Evolutionary conservation across 768 basidiomycete genomes (phyloP), one percentile per base, ranked within the genome.

Genomic region (Mycena capillaripes): DNA sequence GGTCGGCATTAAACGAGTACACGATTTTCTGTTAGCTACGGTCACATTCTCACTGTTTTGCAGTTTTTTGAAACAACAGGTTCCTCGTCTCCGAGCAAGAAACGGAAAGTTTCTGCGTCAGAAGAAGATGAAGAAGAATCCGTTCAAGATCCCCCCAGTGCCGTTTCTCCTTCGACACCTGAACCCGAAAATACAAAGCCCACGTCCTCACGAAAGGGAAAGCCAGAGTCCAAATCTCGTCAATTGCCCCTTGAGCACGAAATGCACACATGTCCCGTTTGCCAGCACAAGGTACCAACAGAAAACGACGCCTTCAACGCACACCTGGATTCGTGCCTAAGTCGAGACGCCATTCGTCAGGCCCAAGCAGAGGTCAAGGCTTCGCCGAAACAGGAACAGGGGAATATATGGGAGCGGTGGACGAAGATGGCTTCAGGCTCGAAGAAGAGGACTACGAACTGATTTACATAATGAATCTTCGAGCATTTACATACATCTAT

Each of bases 261-360:
- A 65, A 79, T 76, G n/a, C 86, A 89, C 64, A 80, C 81, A 0
- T 97, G 95, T 80, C 96, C 97, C 4, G 84, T 97, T 27, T 97
- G 95, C 76, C 78, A 82, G 29, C 90, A 89, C 78, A 79, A 82
- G 16, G 79, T 96, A 64, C 83, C 87, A 70, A 90, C 88, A 1
- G 91, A 95, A 79, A 98, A 98, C 78, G 85, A 88, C 57, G 91
- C 89, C 6, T 81, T 98, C 38, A 97, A 98, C 78, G 85, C 89
- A n/a, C 96, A 98, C 77, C 87, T 98, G 52, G 96, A 98, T 80
- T 93, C 92, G 76, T 98, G 97, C 78, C 81, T 98, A 60, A 97
- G 94, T 79, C 89, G 90, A 69, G 89, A 88, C 27, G 93, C 90
- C 3, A 96, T 97, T 71, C 82, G 88, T 69, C 89, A 94, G 76